Evolutionary conservation across 352 stramenopile species (phyloP).

Genomic region (Phytophthora sp.): DNA sequence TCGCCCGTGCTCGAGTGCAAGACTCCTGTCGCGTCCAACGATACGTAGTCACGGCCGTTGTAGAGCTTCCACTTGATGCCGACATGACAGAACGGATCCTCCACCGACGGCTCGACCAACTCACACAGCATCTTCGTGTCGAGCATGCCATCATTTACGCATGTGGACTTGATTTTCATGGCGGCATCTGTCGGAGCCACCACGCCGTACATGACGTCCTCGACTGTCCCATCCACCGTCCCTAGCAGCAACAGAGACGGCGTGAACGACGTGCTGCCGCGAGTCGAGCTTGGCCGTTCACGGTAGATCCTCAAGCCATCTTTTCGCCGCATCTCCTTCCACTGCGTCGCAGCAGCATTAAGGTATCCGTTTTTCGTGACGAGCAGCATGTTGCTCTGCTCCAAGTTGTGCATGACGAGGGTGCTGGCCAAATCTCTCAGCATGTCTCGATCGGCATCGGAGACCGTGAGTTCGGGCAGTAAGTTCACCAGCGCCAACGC

Average conservation of each 20-base stretch:
- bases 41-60: constrained; percentile 50
- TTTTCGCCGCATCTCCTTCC: constrained; percentile 40
- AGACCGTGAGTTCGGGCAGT: constrained; percentile 17
- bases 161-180: constrained; percentile 49
- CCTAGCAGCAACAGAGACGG: constrained; percentile 53
- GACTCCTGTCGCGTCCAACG: constrained; percentile 44
- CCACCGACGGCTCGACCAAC: constrained; percentile 25
- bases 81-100: constrained; percentile 45
- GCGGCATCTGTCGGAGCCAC: constrained; percentile 34
- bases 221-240: constrained; percentile 44
- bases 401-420: constrained; percentile 31
- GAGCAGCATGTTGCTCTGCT: constrained; percentile 36
- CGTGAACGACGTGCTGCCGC: constrained; percentile 10
- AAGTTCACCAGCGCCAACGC: not conserved
- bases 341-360: constrained; percentile 17
- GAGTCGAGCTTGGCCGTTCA: constrained; percentile 7
- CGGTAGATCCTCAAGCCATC: constrained; percentile 35
- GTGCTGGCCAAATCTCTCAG: constrained; percentile 28
- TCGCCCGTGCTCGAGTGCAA: constrained; percentile 18
- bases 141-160: constrained; percentile 46
- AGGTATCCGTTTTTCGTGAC: constrained; percentile 34
- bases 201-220: constrained; percentile 63
- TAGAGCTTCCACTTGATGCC: constrained; percentile 52
- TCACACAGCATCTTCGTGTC: constrained; percentile 50
- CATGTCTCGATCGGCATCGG: constrained; percentile 15